These are phyloP conservation scores for Globisporangium spinosum DNA, from an alignment of 352 stramenopile species.

Conservation along the genomic window DNA sequence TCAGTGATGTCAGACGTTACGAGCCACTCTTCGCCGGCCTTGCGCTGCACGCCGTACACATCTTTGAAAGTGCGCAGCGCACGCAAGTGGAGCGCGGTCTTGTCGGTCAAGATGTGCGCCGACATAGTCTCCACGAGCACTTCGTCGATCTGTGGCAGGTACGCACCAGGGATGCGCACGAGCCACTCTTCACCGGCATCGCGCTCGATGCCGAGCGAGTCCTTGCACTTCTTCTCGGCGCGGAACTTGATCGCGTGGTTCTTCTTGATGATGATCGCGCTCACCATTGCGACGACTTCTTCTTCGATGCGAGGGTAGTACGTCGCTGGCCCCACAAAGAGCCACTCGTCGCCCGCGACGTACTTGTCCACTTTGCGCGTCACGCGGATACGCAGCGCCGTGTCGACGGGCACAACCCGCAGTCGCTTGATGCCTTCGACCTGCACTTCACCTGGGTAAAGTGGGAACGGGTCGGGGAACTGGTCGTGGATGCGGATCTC, in stretches of 20 bases:
- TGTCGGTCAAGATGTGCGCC: constrained; percentile 62
- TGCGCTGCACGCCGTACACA: constrained; percentile 63
- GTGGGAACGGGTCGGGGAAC: constrained; percentile 72
- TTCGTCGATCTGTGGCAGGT: constrained; percentile 77
- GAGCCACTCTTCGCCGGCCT: constrained; percentile 78
- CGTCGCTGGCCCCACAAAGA: constrained; percentile 65
- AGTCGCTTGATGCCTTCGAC: constrained; percentile 52
- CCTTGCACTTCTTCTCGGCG: constrained; percentile 76
- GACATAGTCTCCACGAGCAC: constrained; percentile 54
- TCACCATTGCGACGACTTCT: constrained; percentile 49
- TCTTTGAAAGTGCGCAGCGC: constrained; percentile 74
- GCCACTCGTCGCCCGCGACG: constrained; percentile 70
- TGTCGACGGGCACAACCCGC: constrained; percentile 53
- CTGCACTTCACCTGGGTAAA: constrained; percentile 71
- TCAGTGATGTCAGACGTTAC: constrained; percentile 67
- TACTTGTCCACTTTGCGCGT: constrained; percentile 54
- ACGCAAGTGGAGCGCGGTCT: constrained; percentile 59
- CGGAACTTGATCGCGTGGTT: constrained; percentile 81
- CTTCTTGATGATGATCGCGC: constrained; percentile 69
- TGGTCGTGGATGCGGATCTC: constrained; percentile 74
- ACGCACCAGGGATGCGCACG: constrained; percentile 63
- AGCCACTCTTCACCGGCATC: constrained; percentile 81
- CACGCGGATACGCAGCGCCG: constrained; percentile 57
- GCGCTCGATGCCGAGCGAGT: constrained; percentile 51
- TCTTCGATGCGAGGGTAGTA: constrained; percentile 77